Evolutionary conservation across 352 stramenopile species (phyloP).

Genomic region (Globisporangium iwayamae): DNA sequence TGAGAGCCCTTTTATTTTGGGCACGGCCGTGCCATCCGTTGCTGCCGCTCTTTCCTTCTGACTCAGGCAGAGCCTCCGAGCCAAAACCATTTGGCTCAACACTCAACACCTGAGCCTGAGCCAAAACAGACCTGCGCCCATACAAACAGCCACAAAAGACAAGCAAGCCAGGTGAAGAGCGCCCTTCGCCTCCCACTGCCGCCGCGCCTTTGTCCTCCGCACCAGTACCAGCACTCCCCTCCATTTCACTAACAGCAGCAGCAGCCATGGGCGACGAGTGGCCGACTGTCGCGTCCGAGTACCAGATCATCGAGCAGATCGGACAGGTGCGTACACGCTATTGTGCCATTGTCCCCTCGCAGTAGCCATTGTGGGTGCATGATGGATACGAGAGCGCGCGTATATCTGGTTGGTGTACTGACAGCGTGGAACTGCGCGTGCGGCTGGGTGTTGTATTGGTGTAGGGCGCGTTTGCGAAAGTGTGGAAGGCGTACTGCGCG

Average conservation of each 20-base stretch:
- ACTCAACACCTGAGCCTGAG: not conserved
- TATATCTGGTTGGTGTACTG: not conserved
- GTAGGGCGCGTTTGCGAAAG: conserved; percentile 97
- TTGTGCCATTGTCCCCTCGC: not conserved
- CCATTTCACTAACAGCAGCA: not conserved
- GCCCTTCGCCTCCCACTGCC: not conserved
- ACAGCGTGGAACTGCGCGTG: not conserved
- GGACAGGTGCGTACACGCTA: conserved; percentile 45
- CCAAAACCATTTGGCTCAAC: not conserved
- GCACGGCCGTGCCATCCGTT: not conserved
- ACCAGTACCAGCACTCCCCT: not conserved
- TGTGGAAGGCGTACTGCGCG: conserved; percentile 94
- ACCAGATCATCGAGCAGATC: conserved; percentile 90
- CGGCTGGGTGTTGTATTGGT: not conserved
- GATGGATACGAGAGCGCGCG: not conserved
- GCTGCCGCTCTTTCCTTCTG: not conserved
- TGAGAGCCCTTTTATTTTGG: not conserved
- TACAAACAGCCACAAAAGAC: not conserved
- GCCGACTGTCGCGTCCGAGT: conserved; percentile 78
- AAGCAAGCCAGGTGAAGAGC: not conserved
- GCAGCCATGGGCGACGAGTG: conserved; percentile 78
- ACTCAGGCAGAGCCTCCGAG: not conserved
- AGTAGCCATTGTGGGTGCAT: not conserved
- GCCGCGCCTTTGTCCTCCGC: not conserved
- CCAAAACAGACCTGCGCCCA: not conserved